Conservation (phyloP, 2,329 filamentous ascomycete species). For the Claviceps sp. region DNA sequence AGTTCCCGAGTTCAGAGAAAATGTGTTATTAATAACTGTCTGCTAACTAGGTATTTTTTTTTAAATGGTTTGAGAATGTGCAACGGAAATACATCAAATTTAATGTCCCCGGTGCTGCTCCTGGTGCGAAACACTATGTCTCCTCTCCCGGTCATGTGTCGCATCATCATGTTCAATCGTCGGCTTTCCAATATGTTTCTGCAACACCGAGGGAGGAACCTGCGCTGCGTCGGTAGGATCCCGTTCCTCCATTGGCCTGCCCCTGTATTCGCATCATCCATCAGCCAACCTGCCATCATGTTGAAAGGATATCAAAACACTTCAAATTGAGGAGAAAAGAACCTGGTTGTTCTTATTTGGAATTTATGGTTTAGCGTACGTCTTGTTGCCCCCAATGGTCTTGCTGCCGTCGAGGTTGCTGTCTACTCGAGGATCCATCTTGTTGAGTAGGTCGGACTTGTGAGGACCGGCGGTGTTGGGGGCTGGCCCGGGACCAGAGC, state of each 20-base stretch:
- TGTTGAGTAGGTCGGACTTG: conserved; percentile 39
- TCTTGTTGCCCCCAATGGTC: conserved; percentile 41
- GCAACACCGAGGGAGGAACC: conserved; percentile 41
- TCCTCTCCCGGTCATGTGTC: conserved; percentile 27
- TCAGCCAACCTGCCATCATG: not conserved
- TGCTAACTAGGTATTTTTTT: too few species aligned
- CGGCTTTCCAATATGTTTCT: conserved; percentile 32
- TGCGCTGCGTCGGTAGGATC: conserved; percentile 44
- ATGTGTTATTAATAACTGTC: too few species aligned
- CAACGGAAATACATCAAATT: conserved; percentile 8
- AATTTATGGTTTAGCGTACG: conserved; percentile 22
- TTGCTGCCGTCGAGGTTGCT: conserved; percentile 40
- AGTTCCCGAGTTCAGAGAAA: too few species aligned
- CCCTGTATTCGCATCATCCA: not conserved
- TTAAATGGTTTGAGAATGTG: too few species aligned
- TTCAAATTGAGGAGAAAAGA: not conserved
- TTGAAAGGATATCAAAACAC: too few species aligned
- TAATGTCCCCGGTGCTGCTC: conserved; percentile 34
- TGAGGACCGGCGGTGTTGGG: conserved; percentile 28
- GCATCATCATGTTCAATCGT: conserved; percentile 30
- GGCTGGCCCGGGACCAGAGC: conserved; percentile 17
- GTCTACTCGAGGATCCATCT: conserved; percentile 42
- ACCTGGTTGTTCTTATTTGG: conserved; percentile 8
- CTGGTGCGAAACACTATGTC: conserved; percentile 36
- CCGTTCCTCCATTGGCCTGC: conserved; percentile 10